A percentile compares a stretch with the other conserved stretches of the same genome.
Evolutionary conservation across 768 basidiomycete genomes (phyloP).

Genomic region (Boletus sensibilis): DNA sequence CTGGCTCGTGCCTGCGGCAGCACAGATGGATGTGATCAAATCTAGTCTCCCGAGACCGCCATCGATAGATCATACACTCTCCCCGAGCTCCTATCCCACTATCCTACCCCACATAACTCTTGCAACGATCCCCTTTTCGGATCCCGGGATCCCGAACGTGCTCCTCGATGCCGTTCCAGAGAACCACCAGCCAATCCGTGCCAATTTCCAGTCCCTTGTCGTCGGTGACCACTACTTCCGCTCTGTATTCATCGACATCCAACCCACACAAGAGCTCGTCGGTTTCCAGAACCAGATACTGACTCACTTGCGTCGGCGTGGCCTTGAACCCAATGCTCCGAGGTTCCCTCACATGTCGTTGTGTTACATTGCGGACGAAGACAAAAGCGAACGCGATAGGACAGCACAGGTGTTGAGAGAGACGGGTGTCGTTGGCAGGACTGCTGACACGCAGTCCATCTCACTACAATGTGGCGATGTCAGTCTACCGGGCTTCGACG

Average conservation of each 20-base stretch:
- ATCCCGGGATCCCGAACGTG: constrained; percentile 2
- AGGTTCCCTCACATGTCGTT: constrained; percentile 71
- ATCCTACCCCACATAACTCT: constrained; percentile 77
- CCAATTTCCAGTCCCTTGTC: constrained; percentile 53
- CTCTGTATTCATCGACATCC: constrained; percentile 61
- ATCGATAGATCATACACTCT: constrained; percentile 15
- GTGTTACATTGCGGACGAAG: constrained; percentile 69
- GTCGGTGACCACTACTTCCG: constrained; percentile 66
- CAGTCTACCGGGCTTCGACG: constrained; percentile 44
- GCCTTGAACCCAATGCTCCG: constrained; percentile 48
- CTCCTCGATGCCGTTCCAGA: constrained; percentile 43
- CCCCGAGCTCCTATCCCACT: constrained; percentile 50
- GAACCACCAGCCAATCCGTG: constrained; percentile 34
- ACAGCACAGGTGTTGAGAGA: constrained; percentile 45
- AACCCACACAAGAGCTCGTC: constrained; percentile 43
- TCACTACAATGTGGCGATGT: constrained; percentile 24
- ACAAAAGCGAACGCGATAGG: constrained; percentile 51
- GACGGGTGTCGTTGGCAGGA: constrained; percentile 34
- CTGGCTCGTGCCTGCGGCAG: constrained; percentile 66
- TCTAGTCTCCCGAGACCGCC: constrained; percentile 45
- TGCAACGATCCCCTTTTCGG: constrained; percentile 37
- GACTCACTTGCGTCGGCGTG: constrained; percentile 30
- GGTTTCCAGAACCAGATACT: constrained; percentile 51
- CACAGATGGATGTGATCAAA: constrained; percentile 44
- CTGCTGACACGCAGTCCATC: constrained; percentile 26